Conservation (phyloP, 805 yeast genomes). For the Monosporozyma siamensis region DNA sequence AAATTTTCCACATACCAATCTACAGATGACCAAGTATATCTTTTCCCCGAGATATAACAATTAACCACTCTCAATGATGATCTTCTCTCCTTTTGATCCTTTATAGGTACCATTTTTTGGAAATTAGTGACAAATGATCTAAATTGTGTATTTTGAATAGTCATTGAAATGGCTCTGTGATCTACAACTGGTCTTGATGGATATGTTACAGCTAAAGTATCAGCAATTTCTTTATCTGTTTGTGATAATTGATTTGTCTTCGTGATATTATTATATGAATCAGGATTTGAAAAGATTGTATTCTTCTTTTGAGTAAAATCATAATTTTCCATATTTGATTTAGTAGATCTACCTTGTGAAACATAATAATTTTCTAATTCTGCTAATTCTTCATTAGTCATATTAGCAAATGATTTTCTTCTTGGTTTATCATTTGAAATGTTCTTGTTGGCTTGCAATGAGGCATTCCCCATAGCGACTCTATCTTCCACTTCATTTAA, state of each 20-base stretch:
- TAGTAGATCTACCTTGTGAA: slow-evolving; percentile 20
- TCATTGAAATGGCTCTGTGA: slow-evolving; percentile 23
- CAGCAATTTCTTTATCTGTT: slow-evolving; percentile 9
- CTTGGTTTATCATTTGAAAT: slow-evolving; percentile 4
- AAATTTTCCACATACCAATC: slow-evolving; percentile 56
- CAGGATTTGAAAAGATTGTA: slow-evolving; percentile 12
- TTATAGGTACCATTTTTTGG: slow-evolving; percentile 5
- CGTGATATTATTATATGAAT: slow-evolving; percentile 1
- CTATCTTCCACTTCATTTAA: slow-evolving; percentile 30
- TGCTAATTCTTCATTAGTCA: slow-evolving; percentile 27
- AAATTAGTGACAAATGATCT: slow-evolving; percentile 9
- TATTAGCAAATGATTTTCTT: slow-evolving; percentile 26
- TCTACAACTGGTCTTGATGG: slow-evolving; percentile 29
- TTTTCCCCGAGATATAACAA: slow-evolving; percentile 55
- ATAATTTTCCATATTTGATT: slow-evolving; percentile 18
- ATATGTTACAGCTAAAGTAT: slow-evolving; percentile 22
- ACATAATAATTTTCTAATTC: slow-evolving; percentile 22
- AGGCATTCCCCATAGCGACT: slow-evolving; percentile 6
- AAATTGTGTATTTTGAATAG: slow-evolving; percentile 16
- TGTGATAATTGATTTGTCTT: background rate
- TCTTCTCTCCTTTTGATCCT: slow-evolving; percentile 7
- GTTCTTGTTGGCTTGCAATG: background rate
- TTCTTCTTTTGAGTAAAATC: slow-evolving; percentile 26
- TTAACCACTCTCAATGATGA: slow-evolving; percentile 36
- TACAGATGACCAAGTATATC: slow-evolving; percentile 66